These are phyloP conservation scores for Aureobasidium sp. DNA, from an alignment of 2,329 filamentous ascomycete species.

Conservation along the genomic window DNA sequence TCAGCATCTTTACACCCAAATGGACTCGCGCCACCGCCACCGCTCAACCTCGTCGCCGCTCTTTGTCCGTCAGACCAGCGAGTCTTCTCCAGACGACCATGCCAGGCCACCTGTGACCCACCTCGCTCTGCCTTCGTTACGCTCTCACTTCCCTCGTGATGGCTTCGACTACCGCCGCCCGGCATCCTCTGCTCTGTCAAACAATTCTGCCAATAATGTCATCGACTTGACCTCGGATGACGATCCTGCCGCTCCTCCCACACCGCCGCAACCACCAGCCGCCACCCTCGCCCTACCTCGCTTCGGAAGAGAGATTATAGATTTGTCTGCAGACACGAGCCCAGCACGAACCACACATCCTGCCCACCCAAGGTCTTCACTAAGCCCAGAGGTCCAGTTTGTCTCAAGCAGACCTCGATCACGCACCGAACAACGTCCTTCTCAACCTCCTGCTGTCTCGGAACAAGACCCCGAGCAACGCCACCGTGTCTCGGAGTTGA, in stretches of 20 bases:
- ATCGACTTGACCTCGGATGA: conserved; percentile 35
- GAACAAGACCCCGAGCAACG: neutral
- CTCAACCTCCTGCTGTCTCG: conserved; percentile 17
- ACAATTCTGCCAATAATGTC: conserved; percentile 18
- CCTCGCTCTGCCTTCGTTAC: conserved; percentile 16
- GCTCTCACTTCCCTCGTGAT: conserved; percentile 42
- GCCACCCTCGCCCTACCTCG: conserved; percentile 31
- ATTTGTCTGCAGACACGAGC: conserved; percentile 25
- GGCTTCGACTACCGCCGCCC: conserved; percentile 51
- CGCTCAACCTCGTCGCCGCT: conserved; percentile 20
- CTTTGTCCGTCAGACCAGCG: conserved; percentile 25
- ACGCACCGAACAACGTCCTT: conserved; percentile 11
- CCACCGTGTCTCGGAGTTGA: conserved; percentile 29
- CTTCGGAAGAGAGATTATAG: conserved; percentile 38
- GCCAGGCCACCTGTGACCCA: neutral
- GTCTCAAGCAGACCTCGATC: conserved; percentile 25
- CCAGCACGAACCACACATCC: conserved; percentile 18
- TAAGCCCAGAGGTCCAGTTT: conserved; percentile 44
- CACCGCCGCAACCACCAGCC: conserved; percentile 15
- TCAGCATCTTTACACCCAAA: conserved; percentile 8
- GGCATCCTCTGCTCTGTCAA: conserved; percentile 27
- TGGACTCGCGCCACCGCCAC: conserved; percentile 2
- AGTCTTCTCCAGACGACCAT: neutral
- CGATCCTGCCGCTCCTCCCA: conserved; percentile 19
- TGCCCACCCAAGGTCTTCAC: conserved; percentile 26